Evolutionary conservation across 2,329 filamentous ascomycete genomes (phyloP), one percentile per base, ranked within the genome.

Genomic region (Aspergillus neotritici): DNA sequence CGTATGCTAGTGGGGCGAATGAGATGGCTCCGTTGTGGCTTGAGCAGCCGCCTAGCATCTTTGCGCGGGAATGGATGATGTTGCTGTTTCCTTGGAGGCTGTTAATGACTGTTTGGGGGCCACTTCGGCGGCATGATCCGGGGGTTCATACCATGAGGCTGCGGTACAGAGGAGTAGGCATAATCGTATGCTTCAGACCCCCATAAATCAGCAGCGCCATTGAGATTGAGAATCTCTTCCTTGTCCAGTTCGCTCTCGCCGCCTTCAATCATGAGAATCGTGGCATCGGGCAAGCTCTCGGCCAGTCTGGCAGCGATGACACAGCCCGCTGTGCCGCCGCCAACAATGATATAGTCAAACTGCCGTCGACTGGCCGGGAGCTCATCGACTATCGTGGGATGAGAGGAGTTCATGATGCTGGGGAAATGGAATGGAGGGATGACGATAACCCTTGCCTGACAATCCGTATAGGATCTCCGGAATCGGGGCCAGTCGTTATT

Each of bases 11-110:
- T 6, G 89, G 87, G 17, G 88, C 80, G 79, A 94, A 94, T 13
- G 86, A 93, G 67, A 95, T 94, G 58, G 94, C 76, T 14, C 89
- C 94, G 71, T 95, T 95, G 77, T 94, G 89, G 47, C 86, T 91
- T 34, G 88, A 94, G 76, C 89, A 95, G 54, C 89, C 89, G 54
- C 89, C 89, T 28, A 95, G 78, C 31, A 95, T 87, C 75, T 94
- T 94, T 51, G 89, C 89, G 50, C 89, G 84, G 11, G 89, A 94
- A 73, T 94, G 89, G 52, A 88, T 83, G 71, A 95, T 94, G 71
- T 88, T 78, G 44, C 86, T 93, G 75, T 95, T 95, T 62, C 88
- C 87, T 79, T 31, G 16, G 7, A 4, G 21, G 3, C 21, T 21
- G 21, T 21, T 6, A 21, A 21, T 30, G 2, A 11, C 15, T 11